Conservation (phyloP, 495 filamentous ascomycete species). For the Penicillium crystallinum region DNA sequence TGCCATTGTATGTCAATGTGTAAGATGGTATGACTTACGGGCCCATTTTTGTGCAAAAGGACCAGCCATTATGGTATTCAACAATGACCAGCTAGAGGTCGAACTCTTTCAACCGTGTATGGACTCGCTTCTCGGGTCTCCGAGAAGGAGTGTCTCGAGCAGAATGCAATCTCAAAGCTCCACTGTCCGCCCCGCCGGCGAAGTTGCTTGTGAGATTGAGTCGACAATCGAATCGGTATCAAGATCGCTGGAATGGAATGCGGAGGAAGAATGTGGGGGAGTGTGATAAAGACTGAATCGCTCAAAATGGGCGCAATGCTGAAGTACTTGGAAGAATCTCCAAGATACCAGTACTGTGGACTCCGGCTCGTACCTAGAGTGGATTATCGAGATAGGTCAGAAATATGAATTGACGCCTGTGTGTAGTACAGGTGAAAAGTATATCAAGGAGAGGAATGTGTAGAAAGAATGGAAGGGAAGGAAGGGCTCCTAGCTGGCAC, state of each 20-base stretch:
- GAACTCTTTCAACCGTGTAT: conserved; percentile 14
- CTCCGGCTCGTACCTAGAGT: conserved; percentile 22
- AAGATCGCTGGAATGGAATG: conserved; percentile 28
- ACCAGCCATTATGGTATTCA: conserved; percentile 29
- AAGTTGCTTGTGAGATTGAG: not conserved
- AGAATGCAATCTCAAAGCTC: conserved; percentile 5
- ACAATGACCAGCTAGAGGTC: conserved; percentile 8
- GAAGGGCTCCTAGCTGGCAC: conserved; percentile 33
- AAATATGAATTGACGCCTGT: conserved; percentile 13
- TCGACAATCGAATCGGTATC: conserved; percentile 6
- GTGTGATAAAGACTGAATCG: conserved; percentile 6
- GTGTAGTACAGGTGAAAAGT: conserved; percentile 11
- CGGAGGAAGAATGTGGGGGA: conserved; percentile 29
- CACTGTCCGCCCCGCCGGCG: not conserved
- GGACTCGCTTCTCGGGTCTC: conserved; percentile 43
- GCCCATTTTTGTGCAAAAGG: conserved; percentile 24
- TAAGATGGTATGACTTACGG: conserved; percentile 24
- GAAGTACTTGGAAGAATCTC: conserved; percentile 4
- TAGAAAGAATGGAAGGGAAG: conserved; percentile 27
- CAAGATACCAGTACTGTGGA: conserved; percentile 3
- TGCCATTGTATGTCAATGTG: not conserved
- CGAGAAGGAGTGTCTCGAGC: conserved; percentile 41
- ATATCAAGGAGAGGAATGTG: conserved; percentile 26
- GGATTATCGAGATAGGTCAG: conserved; percentile 21
- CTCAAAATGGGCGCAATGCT: conserved; percentile 1